Evolutionary conservation across 371 early-diverging fungal genomes (phyloP).

Genomic region (Circinella umbellata): DNA sequence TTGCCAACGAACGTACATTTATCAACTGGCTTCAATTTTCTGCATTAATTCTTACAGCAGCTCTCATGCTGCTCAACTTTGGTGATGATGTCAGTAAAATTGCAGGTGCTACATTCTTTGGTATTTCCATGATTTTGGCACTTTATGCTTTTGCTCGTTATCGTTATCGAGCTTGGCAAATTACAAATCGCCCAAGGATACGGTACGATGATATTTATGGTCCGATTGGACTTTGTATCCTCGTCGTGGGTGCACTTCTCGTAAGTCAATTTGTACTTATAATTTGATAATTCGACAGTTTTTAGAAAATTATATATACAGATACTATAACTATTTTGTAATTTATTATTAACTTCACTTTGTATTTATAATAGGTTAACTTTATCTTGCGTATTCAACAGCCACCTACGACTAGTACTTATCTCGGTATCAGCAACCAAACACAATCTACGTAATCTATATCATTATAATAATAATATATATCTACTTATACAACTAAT

Average conservation of each 20-base stretch:
- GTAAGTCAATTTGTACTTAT: slow-evolving; percentile 52
- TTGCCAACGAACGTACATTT: slow-evolving; percentile 98
- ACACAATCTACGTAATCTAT: slow-evolving; percentile 2
- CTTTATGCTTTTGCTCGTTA: slow-evolving; percentile 85
- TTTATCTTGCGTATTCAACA: slow-evolving; percentile 21
- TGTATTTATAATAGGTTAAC: slow-evolving; percentile 23
- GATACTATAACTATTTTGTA: not conserved
- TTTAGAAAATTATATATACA: no score
- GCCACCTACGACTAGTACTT: slow-evolving; percentile 7
- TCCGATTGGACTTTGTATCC: slow-evolving; percentile 82
- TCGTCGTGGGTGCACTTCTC: slow-evolving; percentile 78
- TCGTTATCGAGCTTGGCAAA: slow-evolving; percentile 81
- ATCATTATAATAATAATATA: not conserved
- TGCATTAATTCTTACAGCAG: slow-evolving; percentile 63
- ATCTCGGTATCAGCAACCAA: slow-evolving; percentile 24
- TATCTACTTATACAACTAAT: no score
- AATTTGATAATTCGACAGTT: no score
- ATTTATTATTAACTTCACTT: not conserved
- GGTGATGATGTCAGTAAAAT: slow-evolving; percentile 65
- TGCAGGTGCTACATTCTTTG: slow-evolving; percentile 73
- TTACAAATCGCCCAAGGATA: slow-evolving; percentile 50
- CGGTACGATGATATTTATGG: slow-evolving; percentile 69
- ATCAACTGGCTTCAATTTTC: slow-evolving; percentile 81
- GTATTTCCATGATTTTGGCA: slow-evolving; percentile 72
- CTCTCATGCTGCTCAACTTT: slow-evolving; percentile 78